phyloP scores from a whole-genome alignment of 352 stramenopile species.

The Phytophthora hibernalis region DNA sequence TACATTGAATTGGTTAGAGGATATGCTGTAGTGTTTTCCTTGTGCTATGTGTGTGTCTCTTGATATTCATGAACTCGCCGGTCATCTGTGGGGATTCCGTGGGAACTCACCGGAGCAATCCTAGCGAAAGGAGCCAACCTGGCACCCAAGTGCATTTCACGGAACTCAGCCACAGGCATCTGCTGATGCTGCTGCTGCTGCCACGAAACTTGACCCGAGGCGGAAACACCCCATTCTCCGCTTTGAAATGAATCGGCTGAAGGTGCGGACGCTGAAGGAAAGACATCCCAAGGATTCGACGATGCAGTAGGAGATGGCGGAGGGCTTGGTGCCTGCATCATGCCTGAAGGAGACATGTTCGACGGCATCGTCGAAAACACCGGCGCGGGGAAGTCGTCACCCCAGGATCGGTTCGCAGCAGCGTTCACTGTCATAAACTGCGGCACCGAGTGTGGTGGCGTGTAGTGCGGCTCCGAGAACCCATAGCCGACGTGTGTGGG shows the following conservation, averaged over 20 bases:
- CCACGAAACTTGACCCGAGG: conserved; percentile 10
- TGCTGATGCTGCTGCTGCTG: conserved; percentile 25
- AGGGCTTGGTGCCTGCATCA: conserved; percentile 11
- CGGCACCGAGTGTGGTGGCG: conserved; percentile 30
- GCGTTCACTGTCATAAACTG: conserved; percentile 34
- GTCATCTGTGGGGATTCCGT: neutral
- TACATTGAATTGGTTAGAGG: neutral
- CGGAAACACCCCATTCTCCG: conserved; percentile 24
- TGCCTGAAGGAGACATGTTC: neutral
- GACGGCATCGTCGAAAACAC: conserved; percentile 33
- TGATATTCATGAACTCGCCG: neutral
- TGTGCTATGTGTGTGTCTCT: neutral
- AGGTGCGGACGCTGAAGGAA: conserved; percentile 37
- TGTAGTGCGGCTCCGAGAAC: conserved; percentile 29
- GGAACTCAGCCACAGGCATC: conserved; percentile 32
- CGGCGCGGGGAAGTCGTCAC: conserved; percentile 17
- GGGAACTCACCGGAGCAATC: neutral
- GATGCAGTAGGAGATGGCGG: conserved; percentile 12
- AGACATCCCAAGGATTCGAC: conserved; percentile 49
- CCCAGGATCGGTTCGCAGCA: conserved; percentile 13
- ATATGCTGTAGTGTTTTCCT: neutral
- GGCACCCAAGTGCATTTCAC: conserved; percentile 42
- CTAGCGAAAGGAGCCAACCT: conserved; percentile 20
- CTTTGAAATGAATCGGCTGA: conserved; percentile 24
- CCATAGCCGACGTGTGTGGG: conserved; percentile 19